These are phyloP conservation scores for Capsicum chinense DNA, from an alignment of 257 asterid genomes.

Conservation along the genomic window DNA sequence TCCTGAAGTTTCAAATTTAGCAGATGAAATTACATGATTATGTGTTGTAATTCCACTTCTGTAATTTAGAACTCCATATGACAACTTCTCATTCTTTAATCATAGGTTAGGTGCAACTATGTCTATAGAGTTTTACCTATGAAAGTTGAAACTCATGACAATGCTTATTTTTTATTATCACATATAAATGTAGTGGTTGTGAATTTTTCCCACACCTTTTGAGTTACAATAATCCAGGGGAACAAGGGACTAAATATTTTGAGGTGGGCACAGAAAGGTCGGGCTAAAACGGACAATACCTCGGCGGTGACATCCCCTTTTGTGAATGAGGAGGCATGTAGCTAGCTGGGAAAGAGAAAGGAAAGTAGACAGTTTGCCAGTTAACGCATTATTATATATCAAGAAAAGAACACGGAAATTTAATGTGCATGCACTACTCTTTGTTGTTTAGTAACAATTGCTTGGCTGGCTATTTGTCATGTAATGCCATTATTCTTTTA, in stretches of 20 bases:
- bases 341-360: neutral
- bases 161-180: too few relatives aligned
- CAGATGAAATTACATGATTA: neutral
- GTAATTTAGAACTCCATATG: neutral
- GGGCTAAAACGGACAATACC: neutral
- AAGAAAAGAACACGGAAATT: constrained; percentile 15
- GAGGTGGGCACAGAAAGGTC: neutral
- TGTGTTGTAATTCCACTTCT: neutral
- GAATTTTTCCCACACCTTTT: neutral
- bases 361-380: neutral
- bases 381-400: neutral
- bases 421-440: constrained; percentile 20
- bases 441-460: constrained; percentile 23
- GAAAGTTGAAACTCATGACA: too few relatives aligned
- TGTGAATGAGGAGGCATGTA: neutral
- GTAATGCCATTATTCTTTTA: neutral
- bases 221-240: neutral
- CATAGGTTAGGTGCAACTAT: too few relatives aligned
- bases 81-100: neutral
- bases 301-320: neutral
- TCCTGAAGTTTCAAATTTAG: neutral
- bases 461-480: constrained; percentile 23
- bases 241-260: neutral
- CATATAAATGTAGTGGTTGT: neutral
- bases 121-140: too few relatives aligned